phyloP scores from a whole-genome alignment of 306 rosid species.

The Inga laurina region DNA sequence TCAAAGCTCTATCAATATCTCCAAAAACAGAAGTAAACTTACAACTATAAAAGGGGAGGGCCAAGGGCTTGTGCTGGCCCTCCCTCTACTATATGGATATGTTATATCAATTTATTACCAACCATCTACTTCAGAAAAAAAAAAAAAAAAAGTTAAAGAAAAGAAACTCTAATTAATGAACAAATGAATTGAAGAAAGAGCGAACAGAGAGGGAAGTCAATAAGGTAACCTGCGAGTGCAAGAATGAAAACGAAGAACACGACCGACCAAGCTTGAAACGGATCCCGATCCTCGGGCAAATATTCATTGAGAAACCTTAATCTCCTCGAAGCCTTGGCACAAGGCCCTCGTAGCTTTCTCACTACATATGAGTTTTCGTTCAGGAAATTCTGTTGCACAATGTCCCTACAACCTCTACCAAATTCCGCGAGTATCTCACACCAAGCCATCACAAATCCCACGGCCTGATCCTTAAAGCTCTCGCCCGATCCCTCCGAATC shows the following conservation, averaged over 20 bases:
- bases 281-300: conserved; percentile 98
- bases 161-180: not conserved
- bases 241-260: conserved; percentile 72
- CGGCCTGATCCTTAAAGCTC: conserved; percentile 78
- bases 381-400: conserved; percentile 70
- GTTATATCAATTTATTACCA: not conserved
- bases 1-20: not conserved
- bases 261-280: conserved; percentile 84
- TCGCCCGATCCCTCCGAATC: conserved; percentile 53
- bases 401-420: conserved; percentile 78
- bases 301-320: conserved; percentile 74
- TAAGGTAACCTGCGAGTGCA: conserved; percentile 67
- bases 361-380: conserved; percentile 66
- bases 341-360: conserved; percentile 65
- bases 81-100: too few species aligned
- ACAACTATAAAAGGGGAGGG: not conserved
- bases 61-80: not conserved
- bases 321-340: conserved; percentile 57
- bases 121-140: not conserved
- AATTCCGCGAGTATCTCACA: conserved; percentile 83
- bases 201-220: not conserved
- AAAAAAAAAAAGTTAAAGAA: not conserved
- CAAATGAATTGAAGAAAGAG: not conserved
- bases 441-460: conserved; percentile 86
- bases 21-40: not conserved